Evolutionary conservation across 495 filamentous ascomycete species (phyloP).

Genomic region (Penicillium argentinense): DNA sequence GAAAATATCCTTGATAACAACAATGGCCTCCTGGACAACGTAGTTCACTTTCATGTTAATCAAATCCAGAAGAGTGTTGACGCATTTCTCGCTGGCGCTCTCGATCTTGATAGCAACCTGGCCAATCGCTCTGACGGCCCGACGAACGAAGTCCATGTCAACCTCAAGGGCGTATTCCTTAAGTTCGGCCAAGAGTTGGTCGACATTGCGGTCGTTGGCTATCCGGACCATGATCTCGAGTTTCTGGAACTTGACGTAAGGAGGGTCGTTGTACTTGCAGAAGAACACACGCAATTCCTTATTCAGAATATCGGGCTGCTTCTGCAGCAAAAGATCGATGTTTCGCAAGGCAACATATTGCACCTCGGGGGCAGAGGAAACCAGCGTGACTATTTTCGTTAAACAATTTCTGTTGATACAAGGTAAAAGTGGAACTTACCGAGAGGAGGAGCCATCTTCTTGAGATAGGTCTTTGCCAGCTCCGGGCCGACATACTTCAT

Average conservation of each 20-base stretch:
- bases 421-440: constrained; percentile 49
- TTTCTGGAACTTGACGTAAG: constrained; percentile 96
- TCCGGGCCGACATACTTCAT: constrained; percentile 84
- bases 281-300: constrained; percentile 99
- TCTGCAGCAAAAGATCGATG: constrained; percentile 92
- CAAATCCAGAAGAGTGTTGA: constrained; percentile 88
- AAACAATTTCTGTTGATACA: no score
- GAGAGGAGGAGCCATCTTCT: constrained; percentile 97
- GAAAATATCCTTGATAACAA: constrained; percentile 98
- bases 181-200: constrained; percentile 88
- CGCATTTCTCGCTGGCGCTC: constrained; percentile 86
- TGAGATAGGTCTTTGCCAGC: constrained; percentile 75
- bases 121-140: constrained; percentile 92
- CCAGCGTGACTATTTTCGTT: constrained; percentile 77
- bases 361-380: constrained; percentile 93
- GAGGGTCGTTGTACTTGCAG: constrained; percentile 99
- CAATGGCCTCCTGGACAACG: constrained; percentile 96
- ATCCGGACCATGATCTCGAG: constrained; percentile 99
- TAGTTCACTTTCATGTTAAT: constrained; percentile 98
- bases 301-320: constrained; percentile 92
- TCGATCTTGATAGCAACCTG: constrained; percentile 99
- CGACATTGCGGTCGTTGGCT: constrained; percentile 95
- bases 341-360: constrained; percentile 97
- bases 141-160: constrained; percentile 97
- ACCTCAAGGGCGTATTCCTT: constrained; percentile 98